phyloP scores from a whole-genome alignment of 345 rosid genomes.

The Hevea brasiliensis region DNA sequence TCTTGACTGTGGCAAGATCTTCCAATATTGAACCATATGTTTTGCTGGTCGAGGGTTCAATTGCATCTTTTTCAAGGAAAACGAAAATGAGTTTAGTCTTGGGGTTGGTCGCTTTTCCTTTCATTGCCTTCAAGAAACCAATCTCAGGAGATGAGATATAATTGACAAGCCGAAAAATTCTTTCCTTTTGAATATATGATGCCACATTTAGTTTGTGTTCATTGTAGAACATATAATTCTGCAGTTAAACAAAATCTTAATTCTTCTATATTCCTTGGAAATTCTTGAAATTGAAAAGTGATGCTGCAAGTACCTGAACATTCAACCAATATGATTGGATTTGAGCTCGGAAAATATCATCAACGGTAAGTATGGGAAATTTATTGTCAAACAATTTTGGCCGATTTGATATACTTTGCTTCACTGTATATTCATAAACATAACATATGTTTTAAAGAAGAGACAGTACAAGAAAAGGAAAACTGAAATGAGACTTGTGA shows the following conservation, averaged over 20 bases:
- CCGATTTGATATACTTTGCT: constrained; percentile 55
- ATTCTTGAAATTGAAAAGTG: neutral
- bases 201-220: constrained; percentile 59
- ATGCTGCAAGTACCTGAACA: constrained; percentile 55
- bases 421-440: constrained; percentile 38
- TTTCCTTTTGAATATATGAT: constrained; percentile 29
- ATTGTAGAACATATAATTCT: constrained; percentile 64
- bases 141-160: constrained; percentile 79
- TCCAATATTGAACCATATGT: constrained; percentile 59
- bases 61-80: constrained; percentile 45
- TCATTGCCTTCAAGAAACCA: constrained; percentile 64
- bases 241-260: constrained; percentile 8
- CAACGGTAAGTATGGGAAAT: constrained; percentile 43
- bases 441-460: neutral
- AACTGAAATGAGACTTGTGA: neutral
- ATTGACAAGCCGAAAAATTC: neutral
- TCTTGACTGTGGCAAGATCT: constrained; percentile 56
- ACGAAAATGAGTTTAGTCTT: constrained; percentile 65
- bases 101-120: constrained; percentile 38
- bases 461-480: no score
- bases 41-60: constrained; percentile 75
- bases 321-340: constrained; percentile 63
- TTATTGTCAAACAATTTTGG: constrained; percentile 53
- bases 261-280: no score
- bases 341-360: constrained; percentile 38